Conservation (phyloP, 371 early-diverging fungal species). For the Batrachochytrium dendrobatidis region DNA sequence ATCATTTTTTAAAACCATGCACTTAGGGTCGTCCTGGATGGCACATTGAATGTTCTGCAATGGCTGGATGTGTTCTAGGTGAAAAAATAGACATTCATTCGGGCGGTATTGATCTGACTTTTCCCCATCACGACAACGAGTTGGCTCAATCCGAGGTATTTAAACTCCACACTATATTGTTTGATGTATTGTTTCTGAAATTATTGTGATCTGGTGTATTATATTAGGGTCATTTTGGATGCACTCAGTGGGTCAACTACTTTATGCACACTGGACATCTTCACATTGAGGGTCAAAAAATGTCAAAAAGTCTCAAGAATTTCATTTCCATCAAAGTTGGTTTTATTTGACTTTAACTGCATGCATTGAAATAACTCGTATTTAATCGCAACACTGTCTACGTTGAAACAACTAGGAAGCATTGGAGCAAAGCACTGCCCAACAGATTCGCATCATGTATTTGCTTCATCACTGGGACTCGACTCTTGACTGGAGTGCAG, state of each 20-base stretch:
- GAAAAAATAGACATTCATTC: constrained; percentile 95
- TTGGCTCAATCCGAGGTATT: constrained; percentile 89
- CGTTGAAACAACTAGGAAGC: constrained; percentile 71
- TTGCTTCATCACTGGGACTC: constrained; percentile 88
- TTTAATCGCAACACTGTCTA: not conserved
- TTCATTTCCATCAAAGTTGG: constrained; percentile 92
- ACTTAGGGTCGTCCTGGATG: constrained; percentile 95
- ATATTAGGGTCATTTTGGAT: constrained; percentile 72
- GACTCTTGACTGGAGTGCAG: constrained; percentile 81
- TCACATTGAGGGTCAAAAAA: constrained; percentile 97
- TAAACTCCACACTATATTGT: not conserved
- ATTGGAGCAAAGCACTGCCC: constrained; percentile 70
- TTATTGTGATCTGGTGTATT: not conserved
- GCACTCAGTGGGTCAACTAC: constrained; percentile 97
- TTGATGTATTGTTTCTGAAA: not conserved
- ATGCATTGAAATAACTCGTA: constrained; percentile 3
- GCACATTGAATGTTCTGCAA: constrained; percentile 99
- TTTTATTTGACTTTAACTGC: not conserved
- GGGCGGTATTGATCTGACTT: constrained; percentile 97
- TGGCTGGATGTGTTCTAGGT: constrained; percentile 94
- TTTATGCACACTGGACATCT: constrained; percentile 99
- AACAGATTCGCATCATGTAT: constrained; percentile 93
- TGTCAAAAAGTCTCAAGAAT: constrained; percentile 99
- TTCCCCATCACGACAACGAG: constrained; percentile 99
- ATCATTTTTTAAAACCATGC: too few relatives aligned